phyloP scores from a whole-genome alignment of 306 rosid genomes.

The Medicago ruthenica region DNA sequence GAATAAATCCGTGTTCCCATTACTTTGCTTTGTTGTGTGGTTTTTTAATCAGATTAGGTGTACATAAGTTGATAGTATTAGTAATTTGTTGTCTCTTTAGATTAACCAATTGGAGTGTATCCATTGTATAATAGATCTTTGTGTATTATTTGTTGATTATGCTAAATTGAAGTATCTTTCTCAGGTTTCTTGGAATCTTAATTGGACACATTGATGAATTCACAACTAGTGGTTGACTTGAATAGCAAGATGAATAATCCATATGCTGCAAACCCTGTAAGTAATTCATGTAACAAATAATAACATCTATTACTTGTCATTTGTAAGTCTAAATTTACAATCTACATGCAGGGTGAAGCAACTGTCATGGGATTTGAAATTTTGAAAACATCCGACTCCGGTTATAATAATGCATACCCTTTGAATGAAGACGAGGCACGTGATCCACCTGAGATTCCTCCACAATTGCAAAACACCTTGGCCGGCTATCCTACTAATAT shows the following conservation, averaged over 20 bases:
- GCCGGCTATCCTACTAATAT: slow-evolving; percentile 61
- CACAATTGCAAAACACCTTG: slow-evolving; percentile 77
- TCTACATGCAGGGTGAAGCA: slow-evolving; percentile 70
- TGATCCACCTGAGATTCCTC: slow-evolving; percentile 87
- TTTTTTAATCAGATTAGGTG: no score
- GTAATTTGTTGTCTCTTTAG: slow-evolving; percentile 4
- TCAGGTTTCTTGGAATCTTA: slow-evolving; percentile 56
- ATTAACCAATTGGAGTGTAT: background rate
- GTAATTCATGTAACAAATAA: slow-evolving; percentile 41
- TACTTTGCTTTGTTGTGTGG: background rate
- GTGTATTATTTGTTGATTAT: background rate
- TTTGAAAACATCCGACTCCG: slow-evolving; percentile 79
- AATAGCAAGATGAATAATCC: slow-evolving; percentile 73
- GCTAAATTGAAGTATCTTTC: slow-evolving; percentile 44
- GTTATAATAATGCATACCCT: slow-evolving; percentile 74
- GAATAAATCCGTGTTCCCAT: background rate
- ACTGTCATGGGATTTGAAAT: slow-evolving; percentile 88
- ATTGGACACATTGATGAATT: slow-evolving; percentile 56
- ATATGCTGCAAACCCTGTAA: slow-evolving; percentile 64
- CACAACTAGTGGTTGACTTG: slow-evolving; percentile 42
- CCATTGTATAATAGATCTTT: slow-evolving; percentile 1
- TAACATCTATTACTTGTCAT: slow-evolving; percentile 32
- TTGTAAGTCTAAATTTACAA: slow-evolving; percentile 7
- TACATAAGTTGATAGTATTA: no score
- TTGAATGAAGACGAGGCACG: slow-evolving; percentile 80